These are phyloP conservation scores for Leccinum longicurvipes DNA, from an alignment of 768 basidiomycete genomes.

Conservation along the genomic window DNA sequence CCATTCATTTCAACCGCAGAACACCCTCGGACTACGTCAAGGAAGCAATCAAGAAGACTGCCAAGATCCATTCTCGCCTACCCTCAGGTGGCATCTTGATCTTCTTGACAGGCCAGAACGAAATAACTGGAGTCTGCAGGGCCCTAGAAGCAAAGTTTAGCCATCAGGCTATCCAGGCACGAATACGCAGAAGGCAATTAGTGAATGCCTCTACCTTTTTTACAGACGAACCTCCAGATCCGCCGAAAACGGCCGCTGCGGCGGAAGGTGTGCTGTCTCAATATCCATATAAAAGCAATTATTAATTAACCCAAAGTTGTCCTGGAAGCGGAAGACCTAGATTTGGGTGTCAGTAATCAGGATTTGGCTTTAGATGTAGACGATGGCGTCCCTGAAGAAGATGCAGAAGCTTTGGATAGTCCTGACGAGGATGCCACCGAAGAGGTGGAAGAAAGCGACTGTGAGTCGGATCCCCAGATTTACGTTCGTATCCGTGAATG, in stretches of 20 bases:
- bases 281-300: not conserved
- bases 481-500: slow-evolving; percentile 1
- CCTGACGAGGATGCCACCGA: slow-evolving; percentile 61
- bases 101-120: slow-evolving; percentile 94
- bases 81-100: slow-evolving; percentile 92
- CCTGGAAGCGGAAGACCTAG: slow-evolving; percentile 78
- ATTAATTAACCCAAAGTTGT: slow-evolving; percentile 44
- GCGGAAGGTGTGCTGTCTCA: slow-evolving; percentile 14
- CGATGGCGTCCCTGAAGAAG: slow-evolving; percentile 54
- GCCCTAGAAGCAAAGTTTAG: slow-evolving; percentile 80
- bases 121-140: slow-evolving; percentile 83
- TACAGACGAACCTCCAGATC: slow-evolving; percentile 20
- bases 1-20: slow-evolving; percentile 86
- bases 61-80: slow-evolving; percentile 88
- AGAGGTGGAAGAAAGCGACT: slow-evolving; percentile 63
- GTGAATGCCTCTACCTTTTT: slow-evolving; percentile 29
- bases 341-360: slow-evolving; percentile 51
- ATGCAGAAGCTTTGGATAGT: slow-evolving; percentile 72
- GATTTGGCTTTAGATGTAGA: slow-evolving; percentile 70
- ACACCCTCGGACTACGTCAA: slow-evolving; percentile 86
- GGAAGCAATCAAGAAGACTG: slow-evolving; percentile 86
- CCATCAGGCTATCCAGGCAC: slow-evolving; percentile 54
- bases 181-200: slow-evolving; percentile 36
- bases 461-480: slow-evolving; percentile 35
- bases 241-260: slow-evolving; percentile 13